Percentiles rank a stretch among this genome's conserved stretches.
These are phyloP conservation scores for Colletotrichum navitas DNA, from an alignment of 2,329 filamentous ascomycete species.

Conservation along the genomic window DNA sequence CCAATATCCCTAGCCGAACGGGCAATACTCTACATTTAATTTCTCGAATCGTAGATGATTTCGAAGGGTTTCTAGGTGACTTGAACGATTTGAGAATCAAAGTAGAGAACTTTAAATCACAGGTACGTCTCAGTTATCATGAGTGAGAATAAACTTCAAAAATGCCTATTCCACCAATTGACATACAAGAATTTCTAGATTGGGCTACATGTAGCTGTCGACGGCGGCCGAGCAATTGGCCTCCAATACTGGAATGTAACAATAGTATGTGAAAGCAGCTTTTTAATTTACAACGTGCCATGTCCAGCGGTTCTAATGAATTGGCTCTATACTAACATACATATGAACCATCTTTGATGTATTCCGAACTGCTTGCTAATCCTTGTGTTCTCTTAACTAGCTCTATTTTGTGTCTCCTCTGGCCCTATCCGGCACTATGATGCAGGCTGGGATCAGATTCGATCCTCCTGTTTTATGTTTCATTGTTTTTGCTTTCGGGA, in stretches of 20 bases:
- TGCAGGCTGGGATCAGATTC: not conserved
- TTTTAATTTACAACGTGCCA: not conserved
- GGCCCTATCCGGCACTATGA: not conserved
- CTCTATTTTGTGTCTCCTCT: slow-evolving; percentile 11
- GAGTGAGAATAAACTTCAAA: not conserved
- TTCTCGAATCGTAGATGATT: not conserved
- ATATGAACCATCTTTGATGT: not conserved
- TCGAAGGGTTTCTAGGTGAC: not conserved
- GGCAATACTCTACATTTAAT: not conserved
- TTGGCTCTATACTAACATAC: not conserved
- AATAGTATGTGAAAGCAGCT: slow-evolving; percentile 1
- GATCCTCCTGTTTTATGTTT: not conserved
- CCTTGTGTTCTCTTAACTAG: not conserved
- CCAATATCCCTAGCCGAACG: not conserved
- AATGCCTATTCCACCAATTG: not conserved
- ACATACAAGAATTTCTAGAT: not conserved
- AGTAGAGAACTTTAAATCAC: not conserved
- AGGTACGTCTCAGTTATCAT: not conserved
- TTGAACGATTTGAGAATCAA: not conserved
- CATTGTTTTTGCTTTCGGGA: not conserved
- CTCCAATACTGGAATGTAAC: slow-evolving; percentile 16
- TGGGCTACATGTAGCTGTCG: not conserved
- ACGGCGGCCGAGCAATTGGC: not conserved
- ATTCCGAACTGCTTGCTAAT: not conserved
- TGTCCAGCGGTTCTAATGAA: not conserved